Evolutionary conservation across 2,329 filamentous ascomycete species (phyloP), one percentile per base, ranked within the genome.

Genomic region (Colletotrichum musicola): DNA sequence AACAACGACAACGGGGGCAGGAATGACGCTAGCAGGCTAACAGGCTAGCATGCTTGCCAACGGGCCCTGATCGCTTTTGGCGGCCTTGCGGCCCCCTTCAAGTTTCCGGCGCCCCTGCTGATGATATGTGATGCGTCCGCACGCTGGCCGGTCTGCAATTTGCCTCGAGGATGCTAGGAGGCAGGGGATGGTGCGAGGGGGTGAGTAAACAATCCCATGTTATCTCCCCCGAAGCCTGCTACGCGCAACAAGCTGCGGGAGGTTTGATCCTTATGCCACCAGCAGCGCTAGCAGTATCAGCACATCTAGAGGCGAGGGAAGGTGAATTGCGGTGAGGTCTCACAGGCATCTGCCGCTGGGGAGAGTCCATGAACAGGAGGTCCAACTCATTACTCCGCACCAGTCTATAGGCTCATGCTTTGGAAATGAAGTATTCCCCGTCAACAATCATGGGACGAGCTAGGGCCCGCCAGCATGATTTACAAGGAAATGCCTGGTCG

Each of bases 101-200:
- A 65, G 49, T 65, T 56, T 68, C 62, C 65, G 65, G 62, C 27
- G 49, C 65, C 51, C 62, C 62, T 68, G 62, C 62, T 44, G 65
- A 68, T 51, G 55, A 55, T 55, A 60, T 60, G 42, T 35, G 62
- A 65, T 65, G 47, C 40, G 44, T 55, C 53, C 55, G 27, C 55
- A 65, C 38, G 30, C 50, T 68, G 27, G 54, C 40, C 49, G 42
- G 42, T n/a, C 38, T 53, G 59, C 22, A 56, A 62, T 51, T 63
- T 56, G 42, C 58, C 58, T 62, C 27, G 42, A 51, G 30, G 51
- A 18, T 54, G 49, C 49, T 35, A 30, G n/a, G 49, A 35, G 30
- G 30, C 7, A 44, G 59, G 59, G 60, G 51, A 42, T 18, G 59
- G 38, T 44, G 42, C 18, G 59, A 46, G 38, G 47, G 51, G 20